Evolutionary conservation across 2,329 filamentous ascomycete genomes (phyloP).

Genomic region (Penicillium paneum): DNA sequence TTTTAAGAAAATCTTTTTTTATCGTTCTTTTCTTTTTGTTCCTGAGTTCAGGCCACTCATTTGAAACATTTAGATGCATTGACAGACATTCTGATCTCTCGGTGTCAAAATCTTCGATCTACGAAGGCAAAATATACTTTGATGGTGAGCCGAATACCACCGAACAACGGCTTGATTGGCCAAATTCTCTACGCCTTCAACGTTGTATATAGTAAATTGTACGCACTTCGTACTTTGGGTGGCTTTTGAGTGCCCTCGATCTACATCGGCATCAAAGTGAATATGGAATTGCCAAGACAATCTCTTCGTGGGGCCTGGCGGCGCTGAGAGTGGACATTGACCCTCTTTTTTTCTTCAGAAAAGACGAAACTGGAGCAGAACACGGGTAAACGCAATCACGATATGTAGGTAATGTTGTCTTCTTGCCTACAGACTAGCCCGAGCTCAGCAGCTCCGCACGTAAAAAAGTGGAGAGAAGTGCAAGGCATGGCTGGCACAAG

Average conservation of each 20-base stretch:
- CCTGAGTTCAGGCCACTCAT: neutral
- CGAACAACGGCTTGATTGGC: neutral
- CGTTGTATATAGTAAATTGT: neutral
- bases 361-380: neutral
- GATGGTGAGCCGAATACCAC: constrained; percentile 1
- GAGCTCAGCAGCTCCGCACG: no score
- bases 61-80: neutral
- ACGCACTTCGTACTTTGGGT: neutral
- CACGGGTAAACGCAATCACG: neutral
- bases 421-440: neutral
- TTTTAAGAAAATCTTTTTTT: neutral
- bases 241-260: neutral
- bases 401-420: neutral
- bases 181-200: neutral
- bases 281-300: neutral
- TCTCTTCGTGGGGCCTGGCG: neutral
- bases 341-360: neutral
- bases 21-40: neutral
- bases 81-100: neutral
- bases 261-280: neutral
- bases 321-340: neutral
- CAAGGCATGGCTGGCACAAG: neutral
- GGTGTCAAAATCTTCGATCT: neutral
- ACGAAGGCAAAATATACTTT: neutral
- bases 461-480: neutral